Base-by-base conservation (phyloP, 768 basidiomycete species). In the Mycena alexandri region DNA sequence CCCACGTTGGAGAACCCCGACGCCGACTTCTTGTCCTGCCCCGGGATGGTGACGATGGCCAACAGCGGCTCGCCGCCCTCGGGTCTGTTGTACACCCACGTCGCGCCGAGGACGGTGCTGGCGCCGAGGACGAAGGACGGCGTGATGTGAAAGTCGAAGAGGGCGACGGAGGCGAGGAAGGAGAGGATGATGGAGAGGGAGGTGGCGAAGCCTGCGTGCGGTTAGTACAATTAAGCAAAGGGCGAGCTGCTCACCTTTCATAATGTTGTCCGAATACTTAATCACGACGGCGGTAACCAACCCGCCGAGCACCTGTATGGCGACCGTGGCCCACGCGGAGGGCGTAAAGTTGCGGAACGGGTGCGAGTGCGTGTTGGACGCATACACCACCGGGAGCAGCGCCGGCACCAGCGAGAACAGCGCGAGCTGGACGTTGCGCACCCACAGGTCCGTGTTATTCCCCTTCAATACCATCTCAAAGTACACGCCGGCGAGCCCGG, bases 321-420 rank as follows among this genome's bases (percentile, higher is more conserved):
- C 76, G 29, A 99, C 96, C 1, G 96, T 97, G 21, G 94, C 93
- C 92, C 96, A 96, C 0, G 98, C 98, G 96, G 96, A 99, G 3
- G 82, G 81, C 21, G 93, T 94, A 77, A 99, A 99, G 79, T 98
- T 90, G 67, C 86, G 85, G 79, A 99, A 93, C 41, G 77, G 74
- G 42, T 78, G 75, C 34, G 81, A 78, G 38, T 82, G 80, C 12
- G 83, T 71, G 5, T 72, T 61, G 34, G 63, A 61, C 22, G 80
- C 75, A 71, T 86, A 91, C 51, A 97, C 71, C 75, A 97, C 87
- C 46, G 97, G 95, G 7, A 93, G 78, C 58, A 96, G 76, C 19
- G 97, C 97, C 4, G 97, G 97, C 38, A 95, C 83, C 70, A 99
- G 88, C 55, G 95, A 94, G 83, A 96, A 96, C 52, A 95, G 80